Conservation (phyloP, 2,329 filamentous ascomycete genomes). For the Colletotrichum somersetense region DNA sequence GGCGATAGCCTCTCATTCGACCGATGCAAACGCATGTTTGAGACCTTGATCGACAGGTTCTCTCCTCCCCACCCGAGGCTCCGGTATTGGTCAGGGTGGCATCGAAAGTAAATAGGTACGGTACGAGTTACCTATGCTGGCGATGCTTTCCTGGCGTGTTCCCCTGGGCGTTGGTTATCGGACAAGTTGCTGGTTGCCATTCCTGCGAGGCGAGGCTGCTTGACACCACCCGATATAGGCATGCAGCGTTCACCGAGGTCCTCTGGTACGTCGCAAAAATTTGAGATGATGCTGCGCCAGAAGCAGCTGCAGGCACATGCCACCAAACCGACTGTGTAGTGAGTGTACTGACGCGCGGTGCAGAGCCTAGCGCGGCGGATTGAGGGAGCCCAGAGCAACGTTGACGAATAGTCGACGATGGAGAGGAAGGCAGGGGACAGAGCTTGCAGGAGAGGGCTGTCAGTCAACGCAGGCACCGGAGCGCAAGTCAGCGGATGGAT, state of each 20-base stretch:
- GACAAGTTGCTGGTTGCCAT: slow-evolving; percentile 3
- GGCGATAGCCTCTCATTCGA: slow-evolving; percentile 31
- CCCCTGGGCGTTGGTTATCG: background rate
- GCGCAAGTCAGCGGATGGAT: slow-evolving; percentile 35
- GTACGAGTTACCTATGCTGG: background rate
- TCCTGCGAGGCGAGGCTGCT: slow-evolving; percentile 10
- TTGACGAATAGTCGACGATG: slow-evolving; percentile 13
- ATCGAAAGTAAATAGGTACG: slow-evolving; percentile 1
- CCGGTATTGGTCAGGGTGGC: slow-evolving; percentile 29
- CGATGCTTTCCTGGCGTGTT: background rate
- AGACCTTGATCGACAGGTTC: slow-evolving; percentile 44
- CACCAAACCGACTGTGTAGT: background rate
- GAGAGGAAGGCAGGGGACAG: background rate
- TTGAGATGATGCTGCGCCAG: background rate
- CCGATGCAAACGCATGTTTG: slow-evolving; percentile 37
- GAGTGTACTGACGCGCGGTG: slow-evolving; percentile 9
- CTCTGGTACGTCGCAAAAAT: background rate
- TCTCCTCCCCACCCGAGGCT: slow-evolving; percentile 44
- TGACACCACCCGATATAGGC: background rate
- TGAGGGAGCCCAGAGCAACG: slow-evolving; percentile 29
- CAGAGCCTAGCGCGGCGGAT: slow-evolving; percentile 2
- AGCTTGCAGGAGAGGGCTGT: slow-evolving; percentile 18
- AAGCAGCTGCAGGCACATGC: slow-evolving; percentile 5
- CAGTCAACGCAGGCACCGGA: slow-evolving; percentile 25
- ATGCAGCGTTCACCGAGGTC: slow-evolving; percentile 16